These are phyloP conservation scores for Talaromyces sp. DNA, from an alignment of 2,329 filamentous ascomycete genomes.

Conservation along the genomic window DNA sequence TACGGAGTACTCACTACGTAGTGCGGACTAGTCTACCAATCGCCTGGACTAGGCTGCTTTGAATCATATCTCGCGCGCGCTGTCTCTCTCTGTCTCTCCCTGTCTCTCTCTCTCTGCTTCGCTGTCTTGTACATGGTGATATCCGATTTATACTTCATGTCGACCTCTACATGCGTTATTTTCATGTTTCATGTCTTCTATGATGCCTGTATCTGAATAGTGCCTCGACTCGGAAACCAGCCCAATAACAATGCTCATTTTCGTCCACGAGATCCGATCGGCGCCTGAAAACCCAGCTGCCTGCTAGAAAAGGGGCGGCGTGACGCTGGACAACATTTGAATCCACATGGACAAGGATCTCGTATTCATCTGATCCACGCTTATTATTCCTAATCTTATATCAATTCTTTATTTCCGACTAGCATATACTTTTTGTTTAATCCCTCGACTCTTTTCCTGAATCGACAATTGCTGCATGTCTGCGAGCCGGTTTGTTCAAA, in stretches of 20 bases:
- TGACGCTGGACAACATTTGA: not conserved
- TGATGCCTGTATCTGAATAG: not conserved
- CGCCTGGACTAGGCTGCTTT: not conserved
- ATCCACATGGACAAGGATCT: not conserved
- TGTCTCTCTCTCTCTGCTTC: not conserved
- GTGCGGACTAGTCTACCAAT: too few species aligned
- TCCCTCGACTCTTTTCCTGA: not conserved
- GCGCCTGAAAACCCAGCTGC: not conserved
- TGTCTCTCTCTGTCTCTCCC: not conserved
- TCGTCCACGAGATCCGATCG: not conserved
- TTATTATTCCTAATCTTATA: not conserved
- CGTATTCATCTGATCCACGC: not conserved
- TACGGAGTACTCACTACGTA: too few species aligned
- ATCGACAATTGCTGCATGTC: not conserved
- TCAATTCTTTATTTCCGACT: not conserved
- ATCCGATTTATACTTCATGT: not conserved
- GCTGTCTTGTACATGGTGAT: not conserved
- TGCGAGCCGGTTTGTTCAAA: not conserved
- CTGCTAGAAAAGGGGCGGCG: constrained; percentile 1
- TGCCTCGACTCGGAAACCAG: not conserved
- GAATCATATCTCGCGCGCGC: not conserved
- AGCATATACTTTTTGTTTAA: not conserved
- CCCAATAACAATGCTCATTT: not conserved
- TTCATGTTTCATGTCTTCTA: not conserved
- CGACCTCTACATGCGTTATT: not conserved